Base-by-base conservation (phyloP, 1,139 yeast genomes). In the Yamadazyma triangularis region DNA sequence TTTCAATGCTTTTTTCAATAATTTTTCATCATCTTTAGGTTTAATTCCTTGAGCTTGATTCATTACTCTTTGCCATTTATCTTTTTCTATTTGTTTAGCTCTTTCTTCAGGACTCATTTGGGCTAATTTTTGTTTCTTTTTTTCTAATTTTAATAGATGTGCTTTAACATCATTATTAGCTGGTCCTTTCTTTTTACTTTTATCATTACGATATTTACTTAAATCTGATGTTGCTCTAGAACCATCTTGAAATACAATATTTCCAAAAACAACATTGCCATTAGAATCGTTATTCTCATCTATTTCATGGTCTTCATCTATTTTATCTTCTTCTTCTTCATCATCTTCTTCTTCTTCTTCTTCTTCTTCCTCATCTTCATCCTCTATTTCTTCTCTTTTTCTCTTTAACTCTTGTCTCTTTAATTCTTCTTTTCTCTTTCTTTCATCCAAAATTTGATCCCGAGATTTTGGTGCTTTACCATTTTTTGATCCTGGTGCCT, bases 41-140 rank as follows among this genome's bases (percentile, higher is more conserved):
- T 87, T 89, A 18, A 77, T 62, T 28, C 98, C 98, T 58, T 88
- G 95, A 3, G 95, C 89, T 50, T 83, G 91, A 21, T 83, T 72
- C 64, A 89, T 68, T 13, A 93, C 86, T 44, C 76, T 72, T 47
- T 76, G 79, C 99, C 99, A 91, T 48, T 80, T 77, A 24, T 78
- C 81, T 48, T 88, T 87, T 41, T 83, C 87, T 36, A 72, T 73
- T 22, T 72, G 60, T 37, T 73, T 71, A 23, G 66, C 63, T 48
- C 75, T 79, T 40, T 84, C 79, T 30, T 81, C 85, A 13, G 74
- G 76, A 36, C 79, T 79, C 51, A 87, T 58, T 28, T 63, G 54
- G 12, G 73, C 72, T 21, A 86, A 47, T 49, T 77, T 82, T 21
- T 70, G 70, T 51, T 83, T 84, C 58, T 85, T 85, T 39, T 73